Evolutionary conservation across 2,329 filamentous ascomycete genomes (phyloP).

Genomic region (Furcasterigmium furcatum): DNA sequence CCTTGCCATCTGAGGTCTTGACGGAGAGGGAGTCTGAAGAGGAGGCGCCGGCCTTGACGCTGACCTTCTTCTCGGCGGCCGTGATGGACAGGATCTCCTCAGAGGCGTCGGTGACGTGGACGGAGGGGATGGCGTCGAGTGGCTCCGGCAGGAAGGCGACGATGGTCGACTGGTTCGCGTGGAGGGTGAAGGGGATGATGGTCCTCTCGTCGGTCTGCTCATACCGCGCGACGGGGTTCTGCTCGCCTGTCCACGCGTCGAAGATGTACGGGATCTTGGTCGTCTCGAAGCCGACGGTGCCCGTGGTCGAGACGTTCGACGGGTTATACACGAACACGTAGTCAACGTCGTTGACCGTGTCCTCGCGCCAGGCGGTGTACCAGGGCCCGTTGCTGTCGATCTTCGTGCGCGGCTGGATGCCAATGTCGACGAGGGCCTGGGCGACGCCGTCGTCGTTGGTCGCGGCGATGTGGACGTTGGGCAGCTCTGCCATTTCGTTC

Average conservation of each 20-base stretch:
- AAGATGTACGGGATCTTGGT: background rate
- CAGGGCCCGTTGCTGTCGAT: constrained; percentile 1
- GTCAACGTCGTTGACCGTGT: background rate
- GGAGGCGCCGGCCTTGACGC: too few relatives aligned
- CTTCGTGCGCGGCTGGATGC: background rate
- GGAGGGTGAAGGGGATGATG: background rate
- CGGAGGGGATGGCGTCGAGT: too few relatives aligned
- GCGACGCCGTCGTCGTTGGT: background rate
- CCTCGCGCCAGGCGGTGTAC: constrained; percentile 7
- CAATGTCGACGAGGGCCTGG: background rate
- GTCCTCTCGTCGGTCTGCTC: background rate
- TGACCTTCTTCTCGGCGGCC: too few relatives aligned
- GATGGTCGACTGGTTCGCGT: background rate
- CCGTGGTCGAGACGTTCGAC: background rate
- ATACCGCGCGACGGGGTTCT: background rate
- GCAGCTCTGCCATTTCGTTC: background rate
- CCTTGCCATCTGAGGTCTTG: too few relatives aligned
- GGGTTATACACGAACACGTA: constrained; percentile 5
- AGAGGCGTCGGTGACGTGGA: too few relatives aligned
- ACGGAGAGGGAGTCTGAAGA: too few relatives aligned
- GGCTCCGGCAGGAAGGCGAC: background rate
- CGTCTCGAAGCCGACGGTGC: background rate
- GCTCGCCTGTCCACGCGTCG: background rate
- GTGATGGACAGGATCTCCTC: too few relatives aligned
- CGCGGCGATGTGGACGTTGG: constrained; percentile 1